Base-by-base conservation (phyloP, 192 early-diverging fungal genomes). In the Borealophlyctis nickersoniae region DNA sequence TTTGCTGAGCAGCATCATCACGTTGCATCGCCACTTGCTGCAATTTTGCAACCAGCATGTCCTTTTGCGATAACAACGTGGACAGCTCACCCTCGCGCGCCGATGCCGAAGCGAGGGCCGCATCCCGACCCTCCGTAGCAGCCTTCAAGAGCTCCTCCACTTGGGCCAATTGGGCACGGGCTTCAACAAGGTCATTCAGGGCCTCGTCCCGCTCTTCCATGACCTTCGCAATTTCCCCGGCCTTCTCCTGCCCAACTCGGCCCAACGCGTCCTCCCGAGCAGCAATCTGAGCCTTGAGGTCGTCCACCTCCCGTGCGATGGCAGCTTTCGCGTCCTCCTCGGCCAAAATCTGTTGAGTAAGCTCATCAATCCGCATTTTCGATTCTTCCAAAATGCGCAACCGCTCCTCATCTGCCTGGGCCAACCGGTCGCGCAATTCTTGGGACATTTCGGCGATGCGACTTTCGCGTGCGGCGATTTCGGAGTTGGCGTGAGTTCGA, bases 41-140 rank as follows among this genome's bases (percentile, higher is more conserved):
- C 23, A 55, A 30, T 55, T 55, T 55, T 16, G 29, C 24, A 13
- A 55, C 53, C 16, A 55, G 29, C 13, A 26, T 26, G 52, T 58
- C 57, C 14, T 34, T 26, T 24, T 58, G 28, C 14, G 57, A 26
- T 24, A 19, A n/a, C 19, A 58, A 33, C 57, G 57, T 58, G 9
- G 23, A 26, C 14, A 55, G 14, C 24, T 55, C 53, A 16, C 24
- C 26, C 26, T 55, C 16, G 16, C 13, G 53, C 53, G 53, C 24
- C 14, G 14, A 1, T 0, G 23, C 26, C n/a, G n/a, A n/a, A n/a
- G n/a, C n/a, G n/a, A n/a, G n/a, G n/a, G n/a, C n/a, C n/a, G n/a
- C n/a, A n/a, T n/a, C n/a, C n/a, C n/a, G n/a, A 14, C 29, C 53
- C 26, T 23, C 24, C 29, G 23, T 23, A 16, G 29, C 29, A 26